Evolutionary conservation across 2,329 filamentous ascomycete species (phyloP), one percentile per base, ranked within the genome.

Genomic region (Karstenula rhodostoma): DNA sequence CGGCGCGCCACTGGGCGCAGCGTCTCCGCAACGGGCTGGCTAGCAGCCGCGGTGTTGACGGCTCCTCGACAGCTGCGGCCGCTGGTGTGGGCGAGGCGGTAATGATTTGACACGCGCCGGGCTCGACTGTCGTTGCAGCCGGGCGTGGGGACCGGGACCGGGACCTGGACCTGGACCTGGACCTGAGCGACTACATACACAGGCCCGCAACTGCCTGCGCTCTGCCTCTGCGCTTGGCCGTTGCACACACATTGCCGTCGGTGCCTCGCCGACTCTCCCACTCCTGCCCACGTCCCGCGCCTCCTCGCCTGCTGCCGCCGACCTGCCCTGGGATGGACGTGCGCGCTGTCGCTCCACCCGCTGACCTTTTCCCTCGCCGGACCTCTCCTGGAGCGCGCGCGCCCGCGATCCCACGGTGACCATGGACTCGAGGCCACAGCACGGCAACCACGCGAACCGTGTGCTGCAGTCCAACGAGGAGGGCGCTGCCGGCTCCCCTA

Each of bases 401-500:
- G 23, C 17, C n/a, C 17, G 17, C 23, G 25, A 25, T 37, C 56
- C 50, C 59, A 48, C 48, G 57, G 58, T 59, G 53, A 75, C 67
- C 60, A 73, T 74, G 61, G 67, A 63, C 60, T 58, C 66, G 60
- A 68, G 57, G 9, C 64, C 64, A 56, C 61, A 64, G 29, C 64
- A 61, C 48, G 52, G 63, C 50, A 66, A 62, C 53, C 63, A 65
- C 32, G 66, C 25, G 37, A 54, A 71, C 57, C 67, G 64, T 52
- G 64, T 63, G 63, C 59, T 65, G 58, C 66, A 63, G 53, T 53
- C 63, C n/a, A 19, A 60, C 3, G 67, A 71, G 33, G 71, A 73
- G 49, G 63, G 54, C 48, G 59, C 67, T 22, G 60, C 53, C 29
- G 61, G 56, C 29, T 82, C 69, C 78, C 82, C 68, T 78, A 85